These are phyloP conservation scores for Scedosporium boydii DNA, from an alignment of 2,329 filamentous ascomycete species.

Conservation along the genomic window DNA sequence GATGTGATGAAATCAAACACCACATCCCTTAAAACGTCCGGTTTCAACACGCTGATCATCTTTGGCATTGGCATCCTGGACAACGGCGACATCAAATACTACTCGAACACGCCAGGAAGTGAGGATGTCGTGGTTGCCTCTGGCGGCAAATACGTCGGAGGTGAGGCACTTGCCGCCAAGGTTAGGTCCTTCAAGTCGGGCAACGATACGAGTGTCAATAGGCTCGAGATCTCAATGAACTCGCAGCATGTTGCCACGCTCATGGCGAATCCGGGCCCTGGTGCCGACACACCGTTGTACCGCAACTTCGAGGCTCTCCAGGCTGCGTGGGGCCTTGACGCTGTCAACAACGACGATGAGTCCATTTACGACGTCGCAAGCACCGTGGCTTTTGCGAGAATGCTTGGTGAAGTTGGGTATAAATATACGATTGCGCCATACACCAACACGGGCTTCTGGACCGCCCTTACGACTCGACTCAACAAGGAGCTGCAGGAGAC, in stretches of 20 bases:
- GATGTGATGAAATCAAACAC: constrained; percentile 36
- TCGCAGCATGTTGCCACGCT: constrained; percentile 29
- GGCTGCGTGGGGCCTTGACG: constrained; percentile 31
- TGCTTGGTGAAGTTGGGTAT: constrained; percentile 30
- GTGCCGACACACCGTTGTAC: constrained; percentile 22
- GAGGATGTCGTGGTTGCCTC: constrained; percentile 24
- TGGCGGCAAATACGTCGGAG: constrained; percentile 33
- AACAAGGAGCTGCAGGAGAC: constrained; percentile 15
- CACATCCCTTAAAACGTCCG: constrained; percentile 26
- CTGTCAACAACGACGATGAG: constrained; percentile 37
- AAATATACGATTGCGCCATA: constrained; percentile 34
- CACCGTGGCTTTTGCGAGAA: constrained; percentile 30
- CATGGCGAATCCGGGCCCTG: constrained; percentile 23
- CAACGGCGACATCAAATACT: constrained; percentile 34
- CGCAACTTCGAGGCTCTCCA: constrained; percentile 30
- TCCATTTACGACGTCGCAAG: constrained; percentile 30
- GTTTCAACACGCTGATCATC: constrained; percentile 33
- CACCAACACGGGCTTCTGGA: constrained; percentile 29
- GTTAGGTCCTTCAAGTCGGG: constrained; percentile 25
- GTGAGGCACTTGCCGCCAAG: constrained; percentile 36
- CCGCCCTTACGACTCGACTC: constrained; percentile 17
- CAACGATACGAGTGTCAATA: constrained; percentile 19
- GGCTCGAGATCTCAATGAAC: constrained; percentile 34
- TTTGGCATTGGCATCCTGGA: constrained; percentile 32
- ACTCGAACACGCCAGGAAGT: constrained; percentile 30